Percentiles rank a stretch among this genome's conserved stretches.
These are phyloP conservation scores for Calonectria henricotiae DNA, from an alignment of 2,329 filamentous ascomycete genomes.

Conservation along the genomic window DNA sequence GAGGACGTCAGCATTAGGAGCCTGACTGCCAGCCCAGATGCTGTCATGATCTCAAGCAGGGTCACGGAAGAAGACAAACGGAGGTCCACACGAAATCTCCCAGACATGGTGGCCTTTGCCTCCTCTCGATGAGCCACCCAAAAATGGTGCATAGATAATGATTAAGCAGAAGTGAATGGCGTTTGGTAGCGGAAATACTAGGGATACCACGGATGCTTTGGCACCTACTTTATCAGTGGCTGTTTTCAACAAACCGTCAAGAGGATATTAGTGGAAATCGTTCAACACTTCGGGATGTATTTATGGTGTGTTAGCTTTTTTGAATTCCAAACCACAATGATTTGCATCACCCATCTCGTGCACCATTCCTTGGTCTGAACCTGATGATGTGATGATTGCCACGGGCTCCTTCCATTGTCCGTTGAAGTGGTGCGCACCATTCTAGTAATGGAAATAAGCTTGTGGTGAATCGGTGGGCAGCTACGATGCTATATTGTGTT, in stretches of 20 bases:
- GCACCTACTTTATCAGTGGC: neutral
- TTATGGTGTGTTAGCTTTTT: neutral
- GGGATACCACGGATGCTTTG: neutral
- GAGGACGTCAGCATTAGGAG: neutral
- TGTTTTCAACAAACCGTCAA: conserved; percentile 9
- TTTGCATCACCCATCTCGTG: neutral
- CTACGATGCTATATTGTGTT: no score
- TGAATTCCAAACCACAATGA: neutral
- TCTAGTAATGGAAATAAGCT: no score
- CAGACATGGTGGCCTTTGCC: no score
- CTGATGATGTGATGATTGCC: neutral
- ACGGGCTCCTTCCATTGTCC: no score
- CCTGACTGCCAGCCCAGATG: neutral
- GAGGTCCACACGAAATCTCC: no score
- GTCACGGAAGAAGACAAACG: neutral
- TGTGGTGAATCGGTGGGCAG: no score
- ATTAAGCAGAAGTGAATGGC: neutral
- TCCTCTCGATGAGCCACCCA: no score
- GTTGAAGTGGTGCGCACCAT: no score
- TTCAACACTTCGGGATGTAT: neutral
- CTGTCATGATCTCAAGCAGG: neutral
- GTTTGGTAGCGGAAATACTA: conserved; percentile 5
- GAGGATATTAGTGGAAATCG: neutral
- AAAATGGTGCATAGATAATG: neutral
- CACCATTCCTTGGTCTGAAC: neutral